Percentiles rank a stretch among this genome's conserved stretches.
These are phyloP conservation scores for Pythium pyrilobum DNA, from an alignment of 352 stramenopile genomes.

Conservation along the genomic window DNA sequence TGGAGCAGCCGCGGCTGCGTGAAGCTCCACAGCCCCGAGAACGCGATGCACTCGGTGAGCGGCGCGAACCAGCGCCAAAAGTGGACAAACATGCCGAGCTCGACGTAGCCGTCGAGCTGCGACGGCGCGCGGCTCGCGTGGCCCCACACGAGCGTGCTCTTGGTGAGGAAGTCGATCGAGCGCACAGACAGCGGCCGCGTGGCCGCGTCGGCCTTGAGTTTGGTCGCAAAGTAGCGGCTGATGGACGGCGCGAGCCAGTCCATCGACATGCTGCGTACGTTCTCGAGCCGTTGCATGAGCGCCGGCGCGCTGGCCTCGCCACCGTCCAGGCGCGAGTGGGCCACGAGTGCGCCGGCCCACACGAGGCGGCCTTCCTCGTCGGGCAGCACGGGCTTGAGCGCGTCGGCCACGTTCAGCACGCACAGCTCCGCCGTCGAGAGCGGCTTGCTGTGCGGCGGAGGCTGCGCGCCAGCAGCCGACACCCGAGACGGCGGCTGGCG, in stretches of 20 bases:
- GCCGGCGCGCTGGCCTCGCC: constrained; percentile 17
- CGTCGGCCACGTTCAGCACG: constrained; percentile 47
- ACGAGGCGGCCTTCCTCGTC: constrained; percentile 49
- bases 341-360: constrained; percentile 64
- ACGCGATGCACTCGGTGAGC: constrained; percentile 58
- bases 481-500: neutral
- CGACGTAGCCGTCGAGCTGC: constrained; percentile 38
- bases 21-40: constrained; percentile 55
- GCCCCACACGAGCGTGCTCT: constrained; percentile 70
- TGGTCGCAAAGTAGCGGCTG: constrained; percentile 75
- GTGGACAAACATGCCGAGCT: constrained; percentile 55
- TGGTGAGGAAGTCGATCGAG: constrained; percentile 75
- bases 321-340: constrained; percentile 24
- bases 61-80: constrained; percentile 79
- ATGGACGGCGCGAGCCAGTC: constrained; percentile 62
- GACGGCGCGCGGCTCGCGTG: constrained; percentile 24
- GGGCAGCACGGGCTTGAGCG: constrained; percentile 32
- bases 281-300: constrained; percentile 36
- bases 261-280: constrained; percentile 37
- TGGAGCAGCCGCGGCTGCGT: constrained; percentile 76
- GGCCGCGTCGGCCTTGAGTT: constrained; percentile 59
- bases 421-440: constrained; percentile 34
- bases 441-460: constrained; percentile 2
- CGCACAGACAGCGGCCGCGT: constrained; percentile 59
- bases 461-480: constrained; percentile 11